Percentiles rank a stretch among this genome's conserved stretches.
phyloP scores from a whole-genome alignment of 495 filamentous ascomycete genomes.

The Filosporella fistucella region DNA sequence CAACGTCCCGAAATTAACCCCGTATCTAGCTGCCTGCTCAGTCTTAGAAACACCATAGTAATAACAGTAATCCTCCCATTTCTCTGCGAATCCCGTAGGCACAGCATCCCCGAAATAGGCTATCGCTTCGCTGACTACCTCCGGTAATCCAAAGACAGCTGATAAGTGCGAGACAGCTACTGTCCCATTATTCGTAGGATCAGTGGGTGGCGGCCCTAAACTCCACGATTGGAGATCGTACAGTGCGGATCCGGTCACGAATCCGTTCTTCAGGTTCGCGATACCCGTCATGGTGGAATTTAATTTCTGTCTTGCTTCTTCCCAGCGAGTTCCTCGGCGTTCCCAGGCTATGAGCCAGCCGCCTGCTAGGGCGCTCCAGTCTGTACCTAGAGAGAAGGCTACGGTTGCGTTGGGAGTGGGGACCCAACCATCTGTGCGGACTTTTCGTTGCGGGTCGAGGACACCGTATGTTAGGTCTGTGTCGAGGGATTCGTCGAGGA shows the following conservation, averaged over 20 bases:
- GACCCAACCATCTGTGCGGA: conserved; percentile 15
- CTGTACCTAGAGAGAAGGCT: conserved; percentile 31
- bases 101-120: conserved; percentile 28
- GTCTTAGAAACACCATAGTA: conserved; percentile 29
- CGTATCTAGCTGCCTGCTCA: conserved; percentile 38
- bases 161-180: conserved; percentile 38
- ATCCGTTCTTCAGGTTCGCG: conserved; percentile 37
- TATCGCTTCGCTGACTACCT: conserved; percentile 36
- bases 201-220: conserved; percentile 34
- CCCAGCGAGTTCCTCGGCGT: conserved; percentile 36
- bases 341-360: conserved; percentile 46
- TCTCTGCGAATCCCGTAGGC: conserved; percentile 30
- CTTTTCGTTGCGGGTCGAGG: conserved; percentile 43
- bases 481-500: conserved; percentile 35
- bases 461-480: conserved; percentile 36
- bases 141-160: conserved; percentile 41
- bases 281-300: conserved; percentile 36
- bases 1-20: conserved; percentile 31
- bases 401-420: background rate
- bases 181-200: conserved; percentile 34
- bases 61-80: conserved; percentile 42
- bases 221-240: conserved; percentile 36
- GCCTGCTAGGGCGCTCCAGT: conserved; percentile 42
- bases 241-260: conserved; percentile 40
- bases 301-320: conserved; percentile 33